Base-by-base conservation (phyloP, 805 yeast species). In the Torulaspora delbrueckii region DNA sequence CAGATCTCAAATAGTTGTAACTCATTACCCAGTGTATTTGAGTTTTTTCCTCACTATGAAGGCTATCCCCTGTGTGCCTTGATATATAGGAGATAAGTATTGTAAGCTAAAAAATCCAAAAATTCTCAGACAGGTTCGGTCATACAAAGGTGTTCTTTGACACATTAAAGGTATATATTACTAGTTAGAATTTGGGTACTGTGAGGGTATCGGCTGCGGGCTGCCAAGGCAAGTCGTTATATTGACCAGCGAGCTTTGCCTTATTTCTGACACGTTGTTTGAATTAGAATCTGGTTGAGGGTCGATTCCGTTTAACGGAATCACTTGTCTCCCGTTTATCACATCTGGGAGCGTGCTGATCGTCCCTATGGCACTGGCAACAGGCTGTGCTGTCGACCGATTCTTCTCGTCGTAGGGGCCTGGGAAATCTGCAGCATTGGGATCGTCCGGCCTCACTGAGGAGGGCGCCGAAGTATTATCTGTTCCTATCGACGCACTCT, bases 1-100 rank as follows among this genome's bases (percentile, higher is more conserved):
- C 89, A 14, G 69, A 59, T 46, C 77, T 79, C 34, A 82, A 69
- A 62, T 83, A 85, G 25, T 69, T 63, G 58, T 59, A 72, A 28
- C 77, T 71, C 81, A 77, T 77, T 10, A 7, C 42, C 5, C 16
- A 13, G 24, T 14, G 23, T 16, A 33, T 12, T 26, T 13, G 14
- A 2, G n/a, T 9, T 18, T 4, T 26, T 24, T 5, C 13, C 8
- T 14, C 8, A 18, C 7, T 23, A 33, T 10, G 7, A 16, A 2
- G 13, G n/a, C 18, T 3, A n/a, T 10, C 9, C 9, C n/a, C 8
- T 1, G n/a, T 33, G n/a, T 10, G 7, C 7, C 22, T 33, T n/a
- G 24, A 22, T 33, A 10, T 33, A 33, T 33, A 18, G n/a, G 12
- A 18, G 37, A 18, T 16, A 14, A 18, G 7, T n/a, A 7, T 3